Evolutionary conservation across 441 rosid genomes (phyloP).

Genomic region (Hura crepitans): DNA sequence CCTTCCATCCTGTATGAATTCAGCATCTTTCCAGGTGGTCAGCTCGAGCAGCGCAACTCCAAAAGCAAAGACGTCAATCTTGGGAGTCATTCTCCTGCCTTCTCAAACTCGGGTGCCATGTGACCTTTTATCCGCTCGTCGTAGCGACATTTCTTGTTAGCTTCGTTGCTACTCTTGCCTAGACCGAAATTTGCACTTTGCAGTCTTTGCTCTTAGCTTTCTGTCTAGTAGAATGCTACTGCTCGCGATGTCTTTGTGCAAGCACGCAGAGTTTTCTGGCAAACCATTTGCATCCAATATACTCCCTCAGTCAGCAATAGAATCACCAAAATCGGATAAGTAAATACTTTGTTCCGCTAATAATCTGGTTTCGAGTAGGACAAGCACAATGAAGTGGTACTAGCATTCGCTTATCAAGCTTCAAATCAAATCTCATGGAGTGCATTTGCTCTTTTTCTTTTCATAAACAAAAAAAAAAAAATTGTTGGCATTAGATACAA

Average conservation of each 20-base stretch:
- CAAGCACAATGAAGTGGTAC: slow-evolving; percentile 55
- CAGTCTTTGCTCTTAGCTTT: slow-evolving; percentile 34
- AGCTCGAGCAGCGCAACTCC: slow-evolving; percentile 42
- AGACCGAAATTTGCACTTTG: slow-evolving; percentile 37
- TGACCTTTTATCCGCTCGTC: slow-evolving; percentile 38
- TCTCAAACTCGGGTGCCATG: slow-evolving; percentile 34
- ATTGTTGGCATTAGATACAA: too few species aligned
- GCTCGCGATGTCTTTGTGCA: slow-evolving; percentile 45
- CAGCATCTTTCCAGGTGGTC: slow-evolving; percentile 39
- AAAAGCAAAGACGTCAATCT: slow-evolving; percentile 40
- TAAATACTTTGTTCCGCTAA: slow-evolving; percentile 33
- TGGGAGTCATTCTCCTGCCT: slow-evolving; percentile 31
- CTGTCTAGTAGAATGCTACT: slow-evolving; percentile 37
- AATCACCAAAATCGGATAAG: slow-evolving; percentile 34
- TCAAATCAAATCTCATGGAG: slow-evolving; percentile 16
- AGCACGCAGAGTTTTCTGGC: slow-evolving; percentile 30
- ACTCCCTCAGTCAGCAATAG: slow-evolving; percentile 21
- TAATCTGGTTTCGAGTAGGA: slow-evolving; percentile 37
- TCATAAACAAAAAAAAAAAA: too few species aligned
- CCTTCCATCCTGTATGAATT: slow-evolving; percentile 25
- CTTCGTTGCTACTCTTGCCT: slow-evolving; percentile 31
- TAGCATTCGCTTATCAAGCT: slow-evolving; percentile 18
- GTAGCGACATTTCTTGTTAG: slow-evolving; percentile 8
- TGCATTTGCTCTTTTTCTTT: slow-evolving; percentile 27
- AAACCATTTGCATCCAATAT: slow-evolving; percentile 39